These are phyloP conservation scores for Hamamelis virginiana DNA, from an alignment of 164 flowering plant species.

Conservation along the genomic window DNA sequence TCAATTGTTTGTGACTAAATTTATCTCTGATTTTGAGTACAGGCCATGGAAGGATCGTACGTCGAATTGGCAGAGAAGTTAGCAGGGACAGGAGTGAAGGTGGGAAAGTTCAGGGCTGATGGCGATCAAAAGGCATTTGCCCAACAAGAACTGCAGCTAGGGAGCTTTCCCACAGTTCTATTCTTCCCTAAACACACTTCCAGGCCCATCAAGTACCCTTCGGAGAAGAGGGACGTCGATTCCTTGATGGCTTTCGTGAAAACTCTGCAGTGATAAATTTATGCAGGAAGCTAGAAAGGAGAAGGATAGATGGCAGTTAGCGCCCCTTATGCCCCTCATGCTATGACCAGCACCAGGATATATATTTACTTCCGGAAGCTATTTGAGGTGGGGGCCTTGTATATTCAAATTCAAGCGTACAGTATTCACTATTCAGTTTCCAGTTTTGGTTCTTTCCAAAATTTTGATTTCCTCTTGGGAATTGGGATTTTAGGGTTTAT, in stretches of 20 bases:
- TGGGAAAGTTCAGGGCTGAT: conserved; percentile 79
- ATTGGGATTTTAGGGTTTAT: neutral
- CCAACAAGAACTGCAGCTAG: conserved; percentile 53
- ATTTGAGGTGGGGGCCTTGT: neutral
- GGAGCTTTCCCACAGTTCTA: conserved; percentile 76
- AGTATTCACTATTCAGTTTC: too few species aligned
- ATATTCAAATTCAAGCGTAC: neutral
- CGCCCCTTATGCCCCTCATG: neutral
- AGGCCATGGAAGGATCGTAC: conserved; percentile 79
- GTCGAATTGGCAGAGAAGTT: conserved; percentile 63
- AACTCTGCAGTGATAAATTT: conserved; percentile 47
- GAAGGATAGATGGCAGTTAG: neutral
- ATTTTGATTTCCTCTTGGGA: neutral
- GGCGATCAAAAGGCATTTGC: conserved; percentile 76
- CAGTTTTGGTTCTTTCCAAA: neutral
- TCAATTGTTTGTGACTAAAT: neutral
- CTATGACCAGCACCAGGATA: neutral
- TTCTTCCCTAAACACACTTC: conserved; percentile 78
- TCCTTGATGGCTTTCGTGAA: conserved; percentile 71
- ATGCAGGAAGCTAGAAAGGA: neutral
- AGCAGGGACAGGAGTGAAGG: conserved; percentile 62
- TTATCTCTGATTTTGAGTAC: conserved; percentile 7
- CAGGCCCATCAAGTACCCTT: conserved; percentile 64
- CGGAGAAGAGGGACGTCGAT: conserved; percentile 75
- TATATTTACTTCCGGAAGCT: too few species aligned